Base-by-base conservation (phyloP, 768 basidiomycete genomes). In the Lactarius tabidus region DNA sequence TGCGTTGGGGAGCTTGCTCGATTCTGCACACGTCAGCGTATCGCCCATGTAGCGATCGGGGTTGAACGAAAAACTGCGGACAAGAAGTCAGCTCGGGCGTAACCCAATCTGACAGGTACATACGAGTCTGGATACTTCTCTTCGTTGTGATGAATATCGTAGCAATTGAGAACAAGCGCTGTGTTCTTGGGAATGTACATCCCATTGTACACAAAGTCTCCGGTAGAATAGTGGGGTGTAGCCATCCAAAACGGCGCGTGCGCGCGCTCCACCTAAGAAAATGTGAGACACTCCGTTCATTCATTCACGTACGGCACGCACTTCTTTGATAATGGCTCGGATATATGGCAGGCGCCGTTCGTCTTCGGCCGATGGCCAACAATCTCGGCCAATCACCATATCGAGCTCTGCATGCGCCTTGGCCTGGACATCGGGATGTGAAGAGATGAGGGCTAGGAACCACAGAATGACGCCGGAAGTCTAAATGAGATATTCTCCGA, bases 31-130 rank as follows among this genome's bases (percentile, higher is more conserved):
- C 20, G 74, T 71, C 10, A 74, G 74, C 0, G 66, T 63, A 64
- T 83, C 80, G 26, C 74, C 71, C 38, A 82, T 64, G 70, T 78
- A 83, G 2, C 82, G 75, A 14, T 83, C 79, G n/a, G 82, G 81
- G 74, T 80, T 74, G 70, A 75, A 75, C 0, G 68, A 51, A 59
- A 66, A 72, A 9, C 72, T 73, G 48, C 51, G 15, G 48, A 54
- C 3, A 28, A 28, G 48, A 57, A 14, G 26, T 55, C 8, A 51
- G 29, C 18, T 58, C 28, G 56, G 18, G 14, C 52, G 28, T 4
- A 20, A 57, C 6, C 28, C 52, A 20, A 31, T 3, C 53, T 74
- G 70, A 64, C 76, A 75, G 62, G 20, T 58, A 1, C 72, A 60
- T 74, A 74, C 54, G 81, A 74, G 63, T 82, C 77, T 1, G 78